These are phyloP conservation scores for Penicillium sp. DNA, from an alignment of 2,329 filamentous ascomycete species.

Conservation along the genomic window DNA sequence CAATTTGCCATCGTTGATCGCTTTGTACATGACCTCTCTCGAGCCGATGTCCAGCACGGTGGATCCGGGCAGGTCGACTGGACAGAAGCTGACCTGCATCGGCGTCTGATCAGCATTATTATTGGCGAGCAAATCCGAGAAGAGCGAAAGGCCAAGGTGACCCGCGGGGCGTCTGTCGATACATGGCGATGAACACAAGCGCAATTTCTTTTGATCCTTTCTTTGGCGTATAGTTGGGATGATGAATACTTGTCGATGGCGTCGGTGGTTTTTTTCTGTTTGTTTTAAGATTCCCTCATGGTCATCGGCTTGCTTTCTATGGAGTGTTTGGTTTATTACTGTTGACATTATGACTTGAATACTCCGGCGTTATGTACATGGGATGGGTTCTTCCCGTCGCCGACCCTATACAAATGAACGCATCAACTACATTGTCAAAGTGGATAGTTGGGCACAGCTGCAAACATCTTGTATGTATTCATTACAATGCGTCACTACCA, in stretches of 20 bases:
- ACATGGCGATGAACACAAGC: slow-evolving; percentile 26
- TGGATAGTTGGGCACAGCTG: slow-evolving; percentile 8
- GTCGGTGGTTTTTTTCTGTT: slow-evolving; percentile 10
- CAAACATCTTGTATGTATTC: slow-evolving; percentile 11
- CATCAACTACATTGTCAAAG: slow-evolving; percentile 7
- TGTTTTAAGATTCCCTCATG: slow-evolving; percentile 19
- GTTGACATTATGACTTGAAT: slow-evolving; percentile 1
- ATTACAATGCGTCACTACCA: slow-evolving; percentile 6
- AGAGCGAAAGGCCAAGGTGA: slow-evolving; percentile 35
- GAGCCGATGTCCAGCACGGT: slow-evolving; percentile 35
- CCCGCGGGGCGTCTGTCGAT: slow-evolving; percentile 25
- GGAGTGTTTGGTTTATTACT: slow-evolving; percentile 10
- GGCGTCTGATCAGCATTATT: slow-evolving; percentile 46
- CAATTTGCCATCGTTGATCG: slow-evolving; percentile 44
- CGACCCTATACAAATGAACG: slow-evolving; percentile 3
- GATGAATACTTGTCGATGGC: slow-evolving; percentile 10
- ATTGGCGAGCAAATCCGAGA: slow-evolving; percentile 47
- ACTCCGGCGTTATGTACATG: slow-evolving; percentile 6
- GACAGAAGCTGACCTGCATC: slow-evolving; percentile 45
- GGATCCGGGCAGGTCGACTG: slow-evolving; percentile 41
- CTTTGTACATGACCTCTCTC: slow-evolving; percentile 39
- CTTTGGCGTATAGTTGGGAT: slow-evolving; percentile 10
- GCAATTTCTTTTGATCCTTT: slow-evolving; percentile 7
- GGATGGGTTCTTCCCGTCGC: background rate
- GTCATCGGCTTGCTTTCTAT: slow-evolving; percentile 14